Conservation (phyloP, 306 rosid species). For the Begonia peltatifolia region DNA sequence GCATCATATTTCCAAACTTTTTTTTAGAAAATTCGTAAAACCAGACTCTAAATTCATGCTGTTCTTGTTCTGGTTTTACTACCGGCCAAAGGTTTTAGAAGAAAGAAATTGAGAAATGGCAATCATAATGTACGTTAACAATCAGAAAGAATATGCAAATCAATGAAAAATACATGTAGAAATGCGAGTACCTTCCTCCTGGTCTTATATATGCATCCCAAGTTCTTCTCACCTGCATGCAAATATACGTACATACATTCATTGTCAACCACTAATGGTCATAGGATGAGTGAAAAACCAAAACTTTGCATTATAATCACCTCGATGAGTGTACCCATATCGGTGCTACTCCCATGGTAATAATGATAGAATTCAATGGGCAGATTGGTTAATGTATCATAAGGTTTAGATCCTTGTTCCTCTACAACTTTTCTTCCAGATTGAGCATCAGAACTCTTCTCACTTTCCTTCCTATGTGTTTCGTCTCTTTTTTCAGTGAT, state of each 20-base stretch:
- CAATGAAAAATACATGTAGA: neutral
- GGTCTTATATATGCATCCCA: conserved; percentile 92
- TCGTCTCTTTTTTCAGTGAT: conserved; percentile 20
- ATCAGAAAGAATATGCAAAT: neutral
- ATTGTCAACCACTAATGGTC: neutral
- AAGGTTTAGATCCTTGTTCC: conserved; percentile 34
- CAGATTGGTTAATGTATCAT: conserved; percentile 52
- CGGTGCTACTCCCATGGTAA: conserved; percentile 78
- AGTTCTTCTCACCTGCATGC: conserved; percentile 79
- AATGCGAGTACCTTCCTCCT: conserved; percentile 70
- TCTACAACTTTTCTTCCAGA: conserved; percentile 24
- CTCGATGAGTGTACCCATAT: conserved; percentile 88
- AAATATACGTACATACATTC: conserved; percentile 3
- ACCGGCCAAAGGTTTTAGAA: too few species aligned
- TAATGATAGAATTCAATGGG: conserved; percentile 93
- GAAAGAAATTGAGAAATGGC: too few species aligned
- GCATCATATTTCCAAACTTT: conserved; percentile 8
- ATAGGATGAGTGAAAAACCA: too few species aligned
- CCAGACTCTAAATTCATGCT: too few species aligned
- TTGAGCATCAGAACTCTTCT: conserved; percentile 20
- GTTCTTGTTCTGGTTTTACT: too few species aligned
- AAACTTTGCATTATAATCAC: conserved; percentile 15
- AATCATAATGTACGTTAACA: too few species aligned
- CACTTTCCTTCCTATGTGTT: conserved; percentile 15
- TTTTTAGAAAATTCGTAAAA: too few species aligned